These are phyloP conservation scores for Botryosphaeria agaves DNA, from an alignment of 2,329 filamentous ascomycete genomes.

Conservation along the genomic window DNA sequence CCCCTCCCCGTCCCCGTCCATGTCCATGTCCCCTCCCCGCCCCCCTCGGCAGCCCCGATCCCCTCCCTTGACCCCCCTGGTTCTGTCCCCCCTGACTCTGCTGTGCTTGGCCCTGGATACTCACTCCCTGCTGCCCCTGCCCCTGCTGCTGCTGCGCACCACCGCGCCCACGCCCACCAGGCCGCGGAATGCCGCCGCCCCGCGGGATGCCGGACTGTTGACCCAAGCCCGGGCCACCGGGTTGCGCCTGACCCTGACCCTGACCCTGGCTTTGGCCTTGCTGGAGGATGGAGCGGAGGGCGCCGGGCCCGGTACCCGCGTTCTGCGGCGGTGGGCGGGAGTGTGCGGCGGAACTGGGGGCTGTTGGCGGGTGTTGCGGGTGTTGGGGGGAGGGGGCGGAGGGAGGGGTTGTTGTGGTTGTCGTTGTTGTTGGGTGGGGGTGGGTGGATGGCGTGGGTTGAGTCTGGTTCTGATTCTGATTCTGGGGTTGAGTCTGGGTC, in stretches of 20 bases:
- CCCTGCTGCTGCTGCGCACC: constrained; percentile 3
- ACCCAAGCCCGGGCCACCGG: not conserved
- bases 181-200: constrained; percentile 8
- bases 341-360: not conserved
- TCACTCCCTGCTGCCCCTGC: constrained; percentile 3
- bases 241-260: not conserved
- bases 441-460: too few species aligned
- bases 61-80: not conserved
- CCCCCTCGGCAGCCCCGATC: constrained; percentile 4
- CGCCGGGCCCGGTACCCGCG: constrained; percentile 8
- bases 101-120: constrained; percentile 3
- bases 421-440: not conserved
- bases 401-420: not conserved
- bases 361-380: not conserved
- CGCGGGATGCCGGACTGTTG: constrained; percentile 8
- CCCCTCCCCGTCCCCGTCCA: not conserved
- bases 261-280: not conserved
- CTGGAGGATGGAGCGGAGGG: constrained; percentile 5
- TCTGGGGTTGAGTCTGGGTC: too few species aligned
- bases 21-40: not conserved
- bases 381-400: not conserved
- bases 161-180: constrained; percentile 10
- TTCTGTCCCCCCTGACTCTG: not conserved
- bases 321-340: constrained; percentile 1
- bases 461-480: too few species aligned